Base-by-base conservation (phyloP, 805 yeast species). In the Starmerella floricola region DNA sequence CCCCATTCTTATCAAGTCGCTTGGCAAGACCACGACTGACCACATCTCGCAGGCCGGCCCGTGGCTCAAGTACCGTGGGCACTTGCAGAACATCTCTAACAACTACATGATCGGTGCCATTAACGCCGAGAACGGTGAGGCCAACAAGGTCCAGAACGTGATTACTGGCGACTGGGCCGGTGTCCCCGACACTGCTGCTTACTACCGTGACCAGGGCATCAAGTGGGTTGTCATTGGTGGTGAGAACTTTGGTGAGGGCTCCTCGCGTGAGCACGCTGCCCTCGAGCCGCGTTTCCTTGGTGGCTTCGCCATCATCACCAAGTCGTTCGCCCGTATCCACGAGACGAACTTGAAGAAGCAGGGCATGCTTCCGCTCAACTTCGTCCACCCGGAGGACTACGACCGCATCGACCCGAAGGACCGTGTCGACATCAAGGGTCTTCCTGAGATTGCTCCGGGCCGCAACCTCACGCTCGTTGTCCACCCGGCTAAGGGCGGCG, bases 1-100 rank as follows among this genome's bases (percentile, higher is more conserved):
- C 74, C 96, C 95, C 68, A 88, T 88, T 59, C 78, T 88, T 70
- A 84, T 88, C 69, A 88, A 91, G 73, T 83, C 95, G 55, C 72
- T 79, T 51, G 97, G 96, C 72, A 88, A 88, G 77, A 87, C 96
- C 66, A 88, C 98, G 60, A 88, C 98, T 58, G 98, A 88, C 73
- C 98, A 88, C 72, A 88, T 88, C 61, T 88, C 97, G 61, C 87
- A 85, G 94, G 98, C 98, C 63, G 98, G 98, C 71, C 96, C 97
- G 63, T 88, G 98, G 98, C 82, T 88, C 76, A 88, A 88, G 74
- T 88, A 88, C 88, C 84, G 96, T 76, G 98, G 98, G 70, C 98
- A 88, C 73, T 76, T 88, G 72, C 88, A 86, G 73, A 88, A 88
- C 79, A 91, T 88, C 63, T 86, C 96, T 55, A 86, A 88, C 78